Percentiles rank a stretch among this genome's conserved stretches.
phyloP scores from a whole-genome alignment of 2,329 filamentous ascomycete genomes.

The Dryadomyces sulphureus region DNA sequence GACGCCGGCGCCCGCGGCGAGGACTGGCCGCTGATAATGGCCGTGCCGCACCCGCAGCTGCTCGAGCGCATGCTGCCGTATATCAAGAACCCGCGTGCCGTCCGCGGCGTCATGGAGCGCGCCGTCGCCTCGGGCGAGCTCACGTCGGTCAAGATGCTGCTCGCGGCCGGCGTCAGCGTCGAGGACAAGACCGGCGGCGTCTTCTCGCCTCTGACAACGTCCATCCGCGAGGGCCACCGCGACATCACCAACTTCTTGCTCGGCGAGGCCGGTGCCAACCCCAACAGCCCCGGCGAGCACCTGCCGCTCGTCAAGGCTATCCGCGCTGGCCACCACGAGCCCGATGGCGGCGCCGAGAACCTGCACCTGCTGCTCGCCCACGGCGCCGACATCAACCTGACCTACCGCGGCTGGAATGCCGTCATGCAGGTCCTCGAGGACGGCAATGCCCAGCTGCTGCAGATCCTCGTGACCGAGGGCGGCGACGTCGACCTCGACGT shows the following conservation, averaged over 20 bases:
- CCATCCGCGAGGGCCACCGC: constrained; percentile 23
- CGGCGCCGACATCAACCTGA: constrained; percentile 53
- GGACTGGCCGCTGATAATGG: constrained; percentile 54
- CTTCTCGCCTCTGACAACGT: constrained; percentile 32
- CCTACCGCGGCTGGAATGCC: constrained; percentile 52
- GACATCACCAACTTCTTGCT: constrained; percentile 37
- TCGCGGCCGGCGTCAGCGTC: constrained; percentile 49
- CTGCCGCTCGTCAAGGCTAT: constrained; percentile 57
- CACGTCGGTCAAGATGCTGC: constrained; percentile 50
- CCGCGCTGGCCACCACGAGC: constrained; percentile 37
- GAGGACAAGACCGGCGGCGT: constrained; percentile 61
- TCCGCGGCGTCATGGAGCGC: constrained; percentile 15
- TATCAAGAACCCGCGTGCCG: constrained; percentile 36
- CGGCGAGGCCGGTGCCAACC: constrained; percentile 12
- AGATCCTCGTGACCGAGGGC: constrained; percentile 27
- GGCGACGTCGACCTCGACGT: constrained; percentile 12
- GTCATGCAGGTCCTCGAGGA: constrained; percentile 52
- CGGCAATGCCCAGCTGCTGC: constrained; percentile 39
- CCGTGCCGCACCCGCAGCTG: constrained; percentile 44
- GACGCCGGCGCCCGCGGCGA: constrained; percentile 16
- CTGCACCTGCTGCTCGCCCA: constrained; percentile 33
- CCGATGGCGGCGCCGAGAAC: constrained; percentile 46
- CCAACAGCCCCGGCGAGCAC: constrained; percentile 44
- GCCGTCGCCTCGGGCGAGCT: constrained; percentile 41
- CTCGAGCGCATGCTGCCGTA: constrained; percentile 32